These are phyloP conservation scores for Xerocomus amazonicus DNA, from an alignment of 1,284 basidiomycete genomes.

Conservation along the genomic window DNA sequence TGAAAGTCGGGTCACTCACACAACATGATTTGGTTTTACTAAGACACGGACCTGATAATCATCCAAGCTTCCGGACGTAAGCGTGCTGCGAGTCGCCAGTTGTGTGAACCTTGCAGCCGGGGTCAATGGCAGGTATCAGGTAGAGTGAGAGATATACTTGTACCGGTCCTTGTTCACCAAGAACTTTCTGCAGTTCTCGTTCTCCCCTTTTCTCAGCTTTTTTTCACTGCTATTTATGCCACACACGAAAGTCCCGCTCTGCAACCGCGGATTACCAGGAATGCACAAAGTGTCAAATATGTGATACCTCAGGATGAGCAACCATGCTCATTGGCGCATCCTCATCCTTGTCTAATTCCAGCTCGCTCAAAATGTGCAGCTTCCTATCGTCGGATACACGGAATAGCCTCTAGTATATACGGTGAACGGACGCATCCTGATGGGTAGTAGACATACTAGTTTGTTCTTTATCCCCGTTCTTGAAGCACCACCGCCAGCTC, in stretches of 20 bases:
- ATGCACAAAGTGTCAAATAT: not conserved
- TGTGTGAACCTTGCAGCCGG: slow-evolving; percentile 47
- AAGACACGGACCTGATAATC: slow-evolving; percentile 72
- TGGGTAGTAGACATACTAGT: slow-evolving; percentile 46
- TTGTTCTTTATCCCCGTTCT: slow-evolving; percentile 90
- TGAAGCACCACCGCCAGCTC: slow-evolving; percentile 83
- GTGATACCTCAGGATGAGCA: slow-evolving; percentile 56
- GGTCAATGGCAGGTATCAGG: slow-evolving; percentile 8
- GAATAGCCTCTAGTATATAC: slow-evolving; percentile 60
- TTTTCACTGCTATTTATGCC: slow-evolving; percentile 80
- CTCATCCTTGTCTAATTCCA: slow-evolving; percentile 74
- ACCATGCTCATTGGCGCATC: slow-evolving; percentile 95
- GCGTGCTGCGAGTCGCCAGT: slow-evolving; percentile 56
- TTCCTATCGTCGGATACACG: slow-evolving; percentile 56
- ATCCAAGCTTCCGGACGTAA: slow-evolving; percentile 56
- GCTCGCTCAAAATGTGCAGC: slow-evolving; percentile 63
- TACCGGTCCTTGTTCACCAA: slow-evolving; percentile 48
- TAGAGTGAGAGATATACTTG: slow-evolving; percentile 13
- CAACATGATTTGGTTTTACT: not conserved
- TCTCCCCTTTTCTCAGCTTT: slow-evolving; percentile 59
- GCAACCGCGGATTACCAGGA: slow-evolving; percentile 16
- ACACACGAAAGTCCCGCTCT: slow-evolving; percentile 62
- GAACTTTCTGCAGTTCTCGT: slow-evolving; percentile 82
- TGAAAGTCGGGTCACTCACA: slow-evolving; percentile 34
- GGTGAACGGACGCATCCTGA: slow-evolving; percentile 5